Evolutionary conservation across 768 basidiomycete genomes (phyloP), one percentile per base, ranked within the genome.

Genomic region (Leccinum disarticulatum): DNA sequence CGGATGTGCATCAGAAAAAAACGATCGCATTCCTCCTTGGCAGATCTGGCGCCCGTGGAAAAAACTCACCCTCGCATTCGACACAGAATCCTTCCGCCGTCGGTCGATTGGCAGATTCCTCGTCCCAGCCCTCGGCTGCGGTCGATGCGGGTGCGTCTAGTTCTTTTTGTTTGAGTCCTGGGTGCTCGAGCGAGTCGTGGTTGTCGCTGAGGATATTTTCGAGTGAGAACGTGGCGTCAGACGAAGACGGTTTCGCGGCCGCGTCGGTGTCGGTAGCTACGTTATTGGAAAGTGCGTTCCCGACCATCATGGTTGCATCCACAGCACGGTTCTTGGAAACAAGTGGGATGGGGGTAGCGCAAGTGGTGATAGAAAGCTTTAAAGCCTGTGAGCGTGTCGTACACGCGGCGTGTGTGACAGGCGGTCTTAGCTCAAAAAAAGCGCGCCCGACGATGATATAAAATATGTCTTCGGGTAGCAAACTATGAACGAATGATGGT

Each of bases 21-120:
- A 43, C 9, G 41, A 43, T 43, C 13, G 46, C 11, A 11, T 46
- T n/a, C 10, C 19, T 22, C 43, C n/a, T 9, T 35, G 6, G 0
- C 47, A 48, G 19, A 25, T 33, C 33, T 33, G 47, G n/a, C 41
- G 41, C 41, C n/a, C 17, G 9, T 43, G n/a, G 47, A 14, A 3
- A 35, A 48, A 19, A 66, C 75, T 66, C 61, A 91, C 92, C 92
- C 84, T 94, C 92, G 70, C 92, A 93, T 73, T 94, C 92, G 55
- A 93, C 72, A 62, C 92, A 94, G 67, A 79, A 88, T 0, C 90
- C 91, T 55, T 90, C 86, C 11, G 76, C 72, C 14, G 78, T 75
- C 9, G 80, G 77, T 43, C 73, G 78, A 58, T 72, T 70, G 0
- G 70, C 68, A 11, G 77, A 76, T 70, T 89, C 88, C 64, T 91